Evolutionary conservation across 2,329 filamentous ascomycete genomes (phyloP).

Genomic region (Monosporascus sp.): DNA sequence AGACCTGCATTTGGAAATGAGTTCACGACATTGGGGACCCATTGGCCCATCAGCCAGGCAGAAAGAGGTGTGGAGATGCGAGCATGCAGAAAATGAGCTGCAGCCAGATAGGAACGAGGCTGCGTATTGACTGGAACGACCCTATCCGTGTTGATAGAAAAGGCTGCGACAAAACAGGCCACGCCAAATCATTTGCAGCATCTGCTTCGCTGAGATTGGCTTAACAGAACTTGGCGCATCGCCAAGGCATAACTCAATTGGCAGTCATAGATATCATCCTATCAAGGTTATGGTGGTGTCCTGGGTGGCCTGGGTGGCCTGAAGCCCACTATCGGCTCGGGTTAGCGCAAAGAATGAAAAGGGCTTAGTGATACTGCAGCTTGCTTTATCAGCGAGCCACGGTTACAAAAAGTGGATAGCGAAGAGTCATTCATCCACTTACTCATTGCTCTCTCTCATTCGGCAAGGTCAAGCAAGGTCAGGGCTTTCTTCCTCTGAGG

Average conservation of each 20-base stretch:
- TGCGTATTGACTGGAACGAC: not conserved
- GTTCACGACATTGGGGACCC: not conserved
- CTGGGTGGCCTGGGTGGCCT: not conserved
- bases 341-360: not conserved
- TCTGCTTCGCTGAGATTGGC: too few relatives aligned
- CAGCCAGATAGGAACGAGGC: not conserved
- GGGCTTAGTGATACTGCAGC: not conserved
- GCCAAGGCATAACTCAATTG: too few relatives aligned
- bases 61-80: too few relatives aligned
- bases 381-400: not conserved
- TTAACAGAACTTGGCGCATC: too few relatives aligned
- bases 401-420: not conserved
- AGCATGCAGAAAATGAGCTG: not conserved
- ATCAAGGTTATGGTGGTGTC: not conserved
- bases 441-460: too few relatives aligned
- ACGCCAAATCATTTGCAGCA: too few relatives aligned
- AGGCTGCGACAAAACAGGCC: too few relatives aligned
- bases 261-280: too few relatives aligned
- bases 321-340: not conserved
- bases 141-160: too few relatives aligned
- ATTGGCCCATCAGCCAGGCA: not conserved
- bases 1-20: not conserved
- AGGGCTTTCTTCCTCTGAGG: too few relatives aligned
- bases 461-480: too few relatives aligned
- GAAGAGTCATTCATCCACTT: not conserved